Percentiles rank a stretch among this genome's conserved stretches.
These are phyloP conservation scores for Aspergillus texensis DNA, from an alignment of 2,329 filamentous ascomycete genomes.

Conservation along the genomic window DNA sequence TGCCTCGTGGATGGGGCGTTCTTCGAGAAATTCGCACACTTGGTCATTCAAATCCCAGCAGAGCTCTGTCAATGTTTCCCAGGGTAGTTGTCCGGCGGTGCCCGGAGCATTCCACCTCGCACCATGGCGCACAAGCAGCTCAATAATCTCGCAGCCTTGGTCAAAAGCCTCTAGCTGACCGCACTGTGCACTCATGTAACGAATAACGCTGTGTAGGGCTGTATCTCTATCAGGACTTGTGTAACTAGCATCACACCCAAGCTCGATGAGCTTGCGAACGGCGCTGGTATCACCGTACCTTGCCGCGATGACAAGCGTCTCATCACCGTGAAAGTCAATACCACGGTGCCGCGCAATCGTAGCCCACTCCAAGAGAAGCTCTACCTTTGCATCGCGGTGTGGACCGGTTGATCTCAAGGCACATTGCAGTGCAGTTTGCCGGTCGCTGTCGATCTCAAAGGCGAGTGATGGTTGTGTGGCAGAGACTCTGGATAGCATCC, in stretches of 20 bases:
- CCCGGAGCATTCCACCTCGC: neutral
- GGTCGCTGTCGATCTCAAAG: neutral
- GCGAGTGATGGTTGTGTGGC: neutral
- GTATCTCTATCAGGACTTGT: neutral
- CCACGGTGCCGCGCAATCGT: neutral
- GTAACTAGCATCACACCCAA: neutral
- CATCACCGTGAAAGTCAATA: neutral
- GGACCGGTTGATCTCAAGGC: neutral
- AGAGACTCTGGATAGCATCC: neutral
- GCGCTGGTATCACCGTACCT: neutral
- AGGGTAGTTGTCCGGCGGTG: too few species aligned
- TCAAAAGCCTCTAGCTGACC: neutral
- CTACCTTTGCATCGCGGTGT: neutral
- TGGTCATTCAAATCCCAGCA: too few species aligned
- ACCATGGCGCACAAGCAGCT: neutral
- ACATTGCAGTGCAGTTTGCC: neutral
- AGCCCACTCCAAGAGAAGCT: neutral
- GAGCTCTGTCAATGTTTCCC: too few species aligned
- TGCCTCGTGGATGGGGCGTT: too few species aligned
- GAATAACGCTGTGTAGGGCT: neutral
- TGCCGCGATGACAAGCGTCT: neutral
- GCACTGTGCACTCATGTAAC: neutral
- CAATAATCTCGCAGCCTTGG: neutral
- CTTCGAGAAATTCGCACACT: too few species aligned
- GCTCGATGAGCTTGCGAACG: neutral